A percentile compares a stretch with the other conserved stretches of the same genome.
Evolutionary conservation across 2,329 filamentous ascomycete genomes (phyloP).

Genomic region (Colletotrichum salicis): DNA sequence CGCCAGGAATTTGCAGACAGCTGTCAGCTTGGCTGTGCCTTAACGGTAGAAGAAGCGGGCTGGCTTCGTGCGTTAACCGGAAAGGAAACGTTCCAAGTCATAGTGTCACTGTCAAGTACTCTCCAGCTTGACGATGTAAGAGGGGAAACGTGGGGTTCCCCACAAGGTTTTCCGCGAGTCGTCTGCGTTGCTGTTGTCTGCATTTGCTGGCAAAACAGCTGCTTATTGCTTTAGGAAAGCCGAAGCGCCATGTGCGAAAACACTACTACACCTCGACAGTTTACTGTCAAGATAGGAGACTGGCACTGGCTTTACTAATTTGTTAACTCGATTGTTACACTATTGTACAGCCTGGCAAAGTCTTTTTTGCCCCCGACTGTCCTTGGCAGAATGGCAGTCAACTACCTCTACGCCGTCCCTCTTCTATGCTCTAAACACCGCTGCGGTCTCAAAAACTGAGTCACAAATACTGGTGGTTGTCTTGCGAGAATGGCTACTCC

Average conservation of each 20-base stretch:
- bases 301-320: not conserved
- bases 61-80: not conserved
- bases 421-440: slow-evolving; percentile 30
- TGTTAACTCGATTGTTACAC: slow-evolving; percentile 26
- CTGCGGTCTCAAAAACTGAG: slow-evolving; percentile 1
- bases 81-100: not conserved
- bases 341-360: slow-evolving; percentile 13
- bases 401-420: not conserved
- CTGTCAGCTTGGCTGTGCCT: too few relatives aligned
- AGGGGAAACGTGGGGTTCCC: slow-evolving; percentile 26
- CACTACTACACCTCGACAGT: not conserved
- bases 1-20: not conserved
- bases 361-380: slow-evolving; percentile 1
- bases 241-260: slow-evolving; percentile 14
- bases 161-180: not conserved
- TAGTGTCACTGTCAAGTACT: not conserved
- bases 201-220: not conserved
- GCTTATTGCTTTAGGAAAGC: not conserved
- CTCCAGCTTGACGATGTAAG: not conserved
- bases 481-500: slow-evolving; percentile 8
- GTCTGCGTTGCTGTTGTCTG: not conserved
- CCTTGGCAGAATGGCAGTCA: not conserved
- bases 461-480: slow-evolving; percentile 1
- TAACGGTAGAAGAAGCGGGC: too few relatives aligned
- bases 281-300: not conserved